Evolutionary conservation across 768 basidiomycete genomes (phyloP), one percentile per base, ranked within the genome.

Genomic region (Auricularia auricula-judae): DNA sequence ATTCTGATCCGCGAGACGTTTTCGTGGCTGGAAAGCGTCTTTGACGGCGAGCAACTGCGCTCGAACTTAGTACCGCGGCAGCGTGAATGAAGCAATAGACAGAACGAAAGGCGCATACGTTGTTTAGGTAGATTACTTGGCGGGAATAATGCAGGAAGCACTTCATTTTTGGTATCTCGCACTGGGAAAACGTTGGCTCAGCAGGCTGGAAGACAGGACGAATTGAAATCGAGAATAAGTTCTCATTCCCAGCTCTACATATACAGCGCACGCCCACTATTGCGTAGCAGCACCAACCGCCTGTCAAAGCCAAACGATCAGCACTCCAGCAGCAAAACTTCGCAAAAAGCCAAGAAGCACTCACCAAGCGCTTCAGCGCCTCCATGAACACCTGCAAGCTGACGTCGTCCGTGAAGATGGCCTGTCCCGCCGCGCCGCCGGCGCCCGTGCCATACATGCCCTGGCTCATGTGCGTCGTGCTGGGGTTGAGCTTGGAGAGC

Each of bases 381-480:
- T 97, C 95, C 94, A 94, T 95, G 80, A 97, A 96, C 64, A 95
- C 90, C 75, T 95, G 92, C 76, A 98, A 82, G 73, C 93, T 97
- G 67, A 98, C 96, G 75, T 99, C 96, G 73, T 98, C 97, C 64
- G 97, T 99, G 75, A 98, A 97, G 75, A 99, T 98, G 16, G 93
- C 91, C 75, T 93, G 90, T 3, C 95, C 95, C 2, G 83, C 77
- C 8, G 81, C 81, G 10, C 84, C 83, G 21, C 82, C 82, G 14
- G 85, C 81, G 8, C 83, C 80, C 3, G 86, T 82, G n/a, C 93
- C 92, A 74, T 95, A 95, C 85, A 95, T 92, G 12, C 70, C 71
- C 67, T 84, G 84, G 29, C 91, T 89, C 89, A 97, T 93, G 74
- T 99, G 96, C 47, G 96, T 98, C 65, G 96, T 98, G 64, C 93